Base-by-base conservation (phyloP, 768 basidiomycete genomes). In the Epithele typhae region DNA sequence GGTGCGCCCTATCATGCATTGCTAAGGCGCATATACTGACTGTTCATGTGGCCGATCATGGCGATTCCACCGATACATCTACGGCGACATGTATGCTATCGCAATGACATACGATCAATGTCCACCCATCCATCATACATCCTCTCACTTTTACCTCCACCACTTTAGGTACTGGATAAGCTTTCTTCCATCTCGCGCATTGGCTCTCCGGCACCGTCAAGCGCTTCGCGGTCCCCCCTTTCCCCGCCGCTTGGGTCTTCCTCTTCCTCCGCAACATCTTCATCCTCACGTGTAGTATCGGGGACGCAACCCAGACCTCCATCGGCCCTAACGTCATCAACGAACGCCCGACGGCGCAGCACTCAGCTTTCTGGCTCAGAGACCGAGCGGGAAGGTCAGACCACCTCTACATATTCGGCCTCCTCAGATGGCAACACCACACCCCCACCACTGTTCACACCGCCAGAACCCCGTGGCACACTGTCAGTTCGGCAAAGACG, bases 321-420 rank as follows among this genome's bases (percentile, higher is more conserved):
- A 46, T 64, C 69, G 22, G 54, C 62, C 46, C 58, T 69, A 6
- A 61, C 71, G 33, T 30, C 59, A 36, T 38, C 53, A 22, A 45
- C 48, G 30, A 25, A 47, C 40, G 37, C 46, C 48, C 63, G 40
- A 55, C 57, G 40, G 54, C 57, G 33, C 38, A 48, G 58, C 36
- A 55, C 51, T 56, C 54, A 65, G 49, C 56, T 64, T 54, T 90
- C 87, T 6, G 88, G 88, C 25, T 90, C 87, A 2, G 89, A 90
- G 63, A 91, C 88, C 0, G 89, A 91, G 63, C 79, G 85, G 36
- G 87, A 89, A 64, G 75, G 72, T 32, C 56, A 63, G 32, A 63
- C 63, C n/a, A 19, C 37, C 8, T 55, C 56, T 4, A 41, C 42
- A 27, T 59, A 47, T 39, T 57, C 50, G n/a, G 60, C 59, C 34